Evolutionary conservation across 2,329 filamentous ascomycete species (phyloP).

Genomic region (Penicillium sp.): DNA sequence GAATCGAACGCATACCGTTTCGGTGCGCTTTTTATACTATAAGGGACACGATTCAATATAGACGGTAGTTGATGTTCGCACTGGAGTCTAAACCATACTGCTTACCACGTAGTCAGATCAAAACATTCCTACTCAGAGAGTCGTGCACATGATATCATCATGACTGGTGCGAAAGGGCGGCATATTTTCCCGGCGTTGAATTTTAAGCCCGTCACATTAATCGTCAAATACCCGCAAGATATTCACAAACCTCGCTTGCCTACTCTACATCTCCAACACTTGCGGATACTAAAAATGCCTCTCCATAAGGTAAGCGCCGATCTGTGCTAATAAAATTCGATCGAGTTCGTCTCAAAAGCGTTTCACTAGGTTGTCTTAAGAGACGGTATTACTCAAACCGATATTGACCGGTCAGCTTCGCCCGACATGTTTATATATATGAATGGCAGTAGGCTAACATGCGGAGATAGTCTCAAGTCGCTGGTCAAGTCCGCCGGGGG

Average conservation of each 20-base stretch:
- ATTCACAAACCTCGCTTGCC: no score
- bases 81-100: no score
- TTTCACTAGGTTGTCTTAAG: slow-evolving; percentile 14
- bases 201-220: background rate
- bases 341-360: background rate
- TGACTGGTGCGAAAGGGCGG: slow-evolving; percentile 4
- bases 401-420: slow-evolving; percentile 18
- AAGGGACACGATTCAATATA: background rate
- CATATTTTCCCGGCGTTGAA: background rate
- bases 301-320: slow-evolving; percentile 4
- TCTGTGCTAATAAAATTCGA: background rate
- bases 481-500: slow-evolving; percentile 22
- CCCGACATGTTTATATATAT: background rate
- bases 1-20: background rate
- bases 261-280: background rate
- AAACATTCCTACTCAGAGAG: background rate
- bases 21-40: background rate
- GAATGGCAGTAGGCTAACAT: background rate
- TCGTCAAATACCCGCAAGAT: background rate
- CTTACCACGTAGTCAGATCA: background rate
- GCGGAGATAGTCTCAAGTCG: slow-evolving; percentile 12
- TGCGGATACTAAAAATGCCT: background rate
- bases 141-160: slow-evolving; percentile 13
- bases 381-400: slow-evolving; percentile 16
- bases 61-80: background rate